Evolutionary conservation across 768 basidiomycete genomes (phyloP).

Genomic region (Leccinum subtestaceum): DNA sequence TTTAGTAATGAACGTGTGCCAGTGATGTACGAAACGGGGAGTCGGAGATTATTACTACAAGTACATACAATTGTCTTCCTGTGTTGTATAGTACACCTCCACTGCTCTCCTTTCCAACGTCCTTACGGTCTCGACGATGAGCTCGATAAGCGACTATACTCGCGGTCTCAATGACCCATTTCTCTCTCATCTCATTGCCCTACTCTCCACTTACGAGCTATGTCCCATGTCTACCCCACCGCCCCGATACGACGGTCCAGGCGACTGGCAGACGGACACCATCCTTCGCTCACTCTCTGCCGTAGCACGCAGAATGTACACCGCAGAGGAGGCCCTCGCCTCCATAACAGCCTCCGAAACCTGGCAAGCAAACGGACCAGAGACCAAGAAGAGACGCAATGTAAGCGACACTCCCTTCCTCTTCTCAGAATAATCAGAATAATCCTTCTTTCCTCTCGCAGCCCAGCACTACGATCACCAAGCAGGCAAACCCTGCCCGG

Average conservation of each 20-base stretch:
- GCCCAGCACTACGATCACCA: constrained; percentile 25
- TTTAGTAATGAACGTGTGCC: not conserved
- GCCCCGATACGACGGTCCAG: constrained; percentile 54
- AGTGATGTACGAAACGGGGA: not conserved
- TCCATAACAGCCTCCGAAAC: constrained; percentile 39
- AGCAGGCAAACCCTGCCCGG: constrained; percentile 10
- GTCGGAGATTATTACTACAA: constrained; percentile 20
- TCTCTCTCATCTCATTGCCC: constrained; percentile 52
- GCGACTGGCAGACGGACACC: constrained; percentile 57
- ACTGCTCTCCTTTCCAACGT: not conserved
- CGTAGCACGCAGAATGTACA: constrained; percentile 53
- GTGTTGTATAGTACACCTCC: constrained; percentile 9
- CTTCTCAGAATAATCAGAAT: constrained; percentile 28
- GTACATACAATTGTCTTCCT: not conserved
- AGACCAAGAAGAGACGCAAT: constrained; percentile 45
- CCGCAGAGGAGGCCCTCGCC: constrained; percentile 48
- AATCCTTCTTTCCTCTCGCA: constrained; percentile 19
- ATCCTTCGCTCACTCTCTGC: constrained; percentile 51
- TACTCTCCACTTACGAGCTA: constrained; percentile 58
- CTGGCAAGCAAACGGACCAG: constrained; percentile 35
- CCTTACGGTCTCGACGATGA: constrained; percentile 31
- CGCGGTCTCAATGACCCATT: constrained; percentile 37
- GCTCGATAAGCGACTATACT: constrained; percentile 26
- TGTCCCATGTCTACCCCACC: constrained; percentile 49
- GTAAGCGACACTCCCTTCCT: constrained; percentile 33